These are phyloP conservation scores for Yarrowia bubula DNA, from an alignment of 805 yeast species.

Conservation along the genomic window DNA sequence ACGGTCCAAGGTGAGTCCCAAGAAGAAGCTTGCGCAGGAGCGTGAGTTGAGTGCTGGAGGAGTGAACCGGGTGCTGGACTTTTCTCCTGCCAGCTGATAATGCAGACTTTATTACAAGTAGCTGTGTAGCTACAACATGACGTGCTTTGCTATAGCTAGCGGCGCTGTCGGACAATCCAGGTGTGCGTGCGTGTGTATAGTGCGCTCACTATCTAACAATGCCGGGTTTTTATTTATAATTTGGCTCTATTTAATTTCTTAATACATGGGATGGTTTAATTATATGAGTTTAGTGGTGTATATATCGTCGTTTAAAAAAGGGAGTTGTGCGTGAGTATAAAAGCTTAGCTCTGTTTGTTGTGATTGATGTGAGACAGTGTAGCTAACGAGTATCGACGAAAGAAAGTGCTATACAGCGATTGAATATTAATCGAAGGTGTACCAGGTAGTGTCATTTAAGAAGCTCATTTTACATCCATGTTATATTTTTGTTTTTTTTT, in stretches of 20 bases:
- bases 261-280: slow-evolving; percentile 17
- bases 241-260: slow-evolving; percentile 12
- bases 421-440: background rate
- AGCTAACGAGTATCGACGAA: background rate
- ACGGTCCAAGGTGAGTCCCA: slow-evolving; percentile 6
- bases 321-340: background rate
- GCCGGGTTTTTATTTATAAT: slow-evolving; percentile 4
- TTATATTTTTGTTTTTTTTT: too few species aligned
- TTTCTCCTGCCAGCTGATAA: slow-evolving; percentile 7
- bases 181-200: background rate
- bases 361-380: slow-evolving; percentile 2
- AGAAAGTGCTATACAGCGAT: background rate
- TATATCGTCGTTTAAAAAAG: background rate
- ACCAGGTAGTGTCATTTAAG: too few species aligned
- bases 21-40: slow-evolving; percentile 15
- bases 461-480: too few species aligned
- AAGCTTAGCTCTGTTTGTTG: background rate
- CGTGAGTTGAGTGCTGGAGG: background rate
- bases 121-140: too few species aligned
- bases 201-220: background rate
- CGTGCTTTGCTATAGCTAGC: background rate
- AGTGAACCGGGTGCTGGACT: slow-evolving; percentile 4
- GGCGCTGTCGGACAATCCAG: background rate
- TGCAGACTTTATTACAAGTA: too few species aligned
- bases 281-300: background rate